These are phyloP conservation scores for Filobasidium wieringae DNA, from an alignment of 768 basidiomycete species.

Conservation along the genomic window DNA sequence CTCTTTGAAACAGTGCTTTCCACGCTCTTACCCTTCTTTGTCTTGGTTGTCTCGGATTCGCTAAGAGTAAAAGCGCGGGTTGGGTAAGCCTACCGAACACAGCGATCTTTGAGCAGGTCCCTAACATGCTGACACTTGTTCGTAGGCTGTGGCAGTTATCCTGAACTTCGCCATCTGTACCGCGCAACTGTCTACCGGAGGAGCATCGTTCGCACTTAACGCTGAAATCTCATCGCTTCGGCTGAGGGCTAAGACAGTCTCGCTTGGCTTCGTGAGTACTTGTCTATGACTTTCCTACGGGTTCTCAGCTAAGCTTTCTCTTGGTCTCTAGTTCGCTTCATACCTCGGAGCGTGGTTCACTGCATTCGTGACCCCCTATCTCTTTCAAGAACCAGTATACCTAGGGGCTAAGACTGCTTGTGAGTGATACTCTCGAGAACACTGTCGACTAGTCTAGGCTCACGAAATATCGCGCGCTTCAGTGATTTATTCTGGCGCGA, in stretches of 20 bases:
- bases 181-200: slow-evolving; percentile 9
- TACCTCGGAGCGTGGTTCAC: neutral
- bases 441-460: no score
- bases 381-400: slow-evolving; percentile 6
- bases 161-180: slow-evolving; percentile 12
- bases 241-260: slow-evolving; percentile 12
- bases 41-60: slow-evolving; percentile 3
- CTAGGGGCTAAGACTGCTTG: slow-evolving; percentile 7
- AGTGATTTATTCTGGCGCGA: slow-evolving; percentile 12
- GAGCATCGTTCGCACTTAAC: slow-evolving; percentile 5
- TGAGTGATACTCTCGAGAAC: no score
- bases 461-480: no score
- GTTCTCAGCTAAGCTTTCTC: slow-evolving; percentile 2
- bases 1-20: neutral
- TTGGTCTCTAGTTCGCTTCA: neutral
- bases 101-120: neutral
- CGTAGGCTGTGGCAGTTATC: slow-evolving; percentile 5
- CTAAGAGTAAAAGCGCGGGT: neutral
- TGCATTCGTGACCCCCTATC: slow-evolving; percentile 4
- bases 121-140: neutral
- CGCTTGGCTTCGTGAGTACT: slow-evolving; percentile 9
- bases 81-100: neutral
- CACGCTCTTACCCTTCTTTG: neutral
- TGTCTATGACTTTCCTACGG: no score
- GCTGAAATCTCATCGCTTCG: slow-evolving; percentile 13